Evolutionary conservation across 2,329 filamentous ascomycete species (phyloP), one percentile per base, ranked within the genome.

Genomic region (Dactylellina parvicollis): DNA sequence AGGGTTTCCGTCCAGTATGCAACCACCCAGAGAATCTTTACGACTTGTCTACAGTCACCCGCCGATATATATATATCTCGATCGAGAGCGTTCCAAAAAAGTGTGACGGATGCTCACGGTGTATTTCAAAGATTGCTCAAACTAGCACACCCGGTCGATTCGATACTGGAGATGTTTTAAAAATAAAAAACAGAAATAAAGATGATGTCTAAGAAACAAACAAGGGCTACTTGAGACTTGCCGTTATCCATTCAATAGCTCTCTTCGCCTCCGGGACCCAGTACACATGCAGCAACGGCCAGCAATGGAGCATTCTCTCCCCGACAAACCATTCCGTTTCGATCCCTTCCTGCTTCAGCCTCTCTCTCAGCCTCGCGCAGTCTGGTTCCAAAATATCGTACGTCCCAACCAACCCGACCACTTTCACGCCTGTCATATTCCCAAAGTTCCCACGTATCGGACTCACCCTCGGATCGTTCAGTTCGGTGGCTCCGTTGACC

Each of bases 281-380:
- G 28, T 69, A 69, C 20, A 52, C 30, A 10, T 69, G 64, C 64
- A 69, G 54, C 54, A 60, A 47, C 4, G 55, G 54, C 64, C 64
- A 69, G 56, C 64, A 61, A 40, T 69, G 64, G 2, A 69, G n/a
- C 64, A 61, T 61, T 18, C 40, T 69, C 34, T 60, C 34, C n/a
- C 61, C 64, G 5, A 60, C 36, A 24, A 69, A 10, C 64, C 64
- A 69, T 5, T 69, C 34, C 2, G 34, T 38, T 16, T 44, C 1
- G 1, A 69, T 32, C 4, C 46, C 55, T 32, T 69, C 54, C n/a
- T 60, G 36, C 20, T 44, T 69, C 40, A 69, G 7, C 14, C 14
- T 47, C 40, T 69, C 55, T 30, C 44, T 32, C 18, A 69, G 42
- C 8, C 47, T 52, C 28, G 30, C 14, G 26, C 36, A 54, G 34